Percentiles rank a stretch among this genome's conserved stretches.
These are phyloP conservation scores for Calonectria pseudoreteaudii DNA, from an alignment of 2,329 filamentous ascomycete genomes.

Conservation along the genomic window DNA sequence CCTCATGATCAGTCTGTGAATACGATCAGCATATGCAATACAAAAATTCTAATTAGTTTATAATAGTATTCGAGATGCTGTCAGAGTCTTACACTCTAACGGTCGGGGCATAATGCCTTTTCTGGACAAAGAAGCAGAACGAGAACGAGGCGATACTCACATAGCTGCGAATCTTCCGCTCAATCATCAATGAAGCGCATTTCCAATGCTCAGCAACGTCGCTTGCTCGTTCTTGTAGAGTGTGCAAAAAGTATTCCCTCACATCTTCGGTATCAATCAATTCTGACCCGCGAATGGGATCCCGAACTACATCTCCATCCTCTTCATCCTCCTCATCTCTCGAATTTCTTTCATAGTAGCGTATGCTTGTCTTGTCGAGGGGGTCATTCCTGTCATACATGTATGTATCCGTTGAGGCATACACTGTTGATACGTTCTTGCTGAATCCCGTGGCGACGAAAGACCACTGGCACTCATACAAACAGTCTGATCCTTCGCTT, in stretches of 20 bases:
- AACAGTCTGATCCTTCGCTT: not conserved
- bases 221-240: not conserved
- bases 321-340: not conserved
- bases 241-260: conserved; percentile 4
- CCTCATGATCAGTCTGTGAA: not conserved
- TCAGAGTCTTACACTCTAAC: not conserved
- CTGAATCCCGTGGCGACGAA: conserved; percentile 1
- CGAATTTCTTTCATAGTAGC: not conserved
- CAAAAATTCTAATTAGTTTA: not conserved
- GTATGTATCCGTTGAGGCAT: conserved; percentile 11
- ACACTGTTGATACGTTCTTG: not conserved
- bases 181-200: not conserved
- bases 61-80: accelerated
- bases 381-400: not conserved
- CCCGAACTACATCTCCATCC: not conserved
- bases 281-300: not conserved
- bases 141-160: not conserved
- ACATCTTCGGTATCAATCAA: not conserved
- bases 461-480: conserved; percentile 12
- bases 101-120: not conserved
- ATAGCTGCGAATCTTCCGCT: not conserved
- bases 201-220: not conserved
- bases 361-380: conserved; percentile 1
- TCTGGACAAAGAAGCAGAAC: too few relatives aligned
- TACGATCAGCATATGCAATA: not conserved